Conservation (phyloP, 2,329 filamentous ascomycete genomes). For the Clarireedia monteithiana region DNA sequence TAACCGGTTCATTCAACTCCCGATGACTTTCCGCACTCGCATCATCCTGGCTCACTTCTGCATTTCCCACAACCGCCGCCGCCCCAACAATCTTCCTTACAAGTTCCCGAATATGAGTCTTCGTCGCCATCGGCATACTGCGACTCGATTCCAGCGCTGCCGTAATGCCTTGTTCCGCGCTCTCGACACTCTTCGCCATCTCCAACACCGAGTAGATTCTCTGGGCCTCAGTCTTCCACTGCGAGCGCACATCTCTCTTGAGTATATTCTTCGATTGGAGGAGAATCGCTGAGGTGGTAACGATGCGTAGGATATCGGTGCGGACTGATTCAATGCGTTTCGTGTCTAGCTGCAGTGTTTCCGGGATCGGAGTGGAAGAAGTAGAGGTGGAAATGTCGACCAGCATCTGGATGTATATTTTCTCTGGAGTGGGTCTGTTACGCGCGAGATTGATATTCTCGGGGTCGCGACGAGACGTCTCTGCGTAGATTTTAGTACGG, state of each 20-base stretch:
- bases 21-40: not conserved
- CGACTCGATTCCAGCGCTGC: slow-evolving; percentile 54
- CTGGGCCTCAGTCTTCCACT: slow-evolving; percentile 67
- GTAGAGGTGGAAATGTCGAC: slow-evolving; percentile 68
- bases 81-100: slow-evolving; percentile 45
- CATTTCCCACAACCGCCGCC: slow-evolving; percentile 13
- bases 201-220: slow-evolving; percentile 66
- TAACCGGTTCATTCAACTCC: slow-evolving; percentile 42
- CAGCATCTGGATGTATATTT: slow-evolving; percentile 69
- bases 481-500: slow-evolving; percentile 54
- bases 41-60: not conserved
- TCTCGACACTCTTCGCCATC: slow-evolving; percentile 40
- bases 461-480: slow-evolving; percentile 61
- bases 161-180: slow-evolving; percentile 50
- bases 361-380: slow-evolving; percentile 52
- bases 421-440: slow-evolving; percentile 57
- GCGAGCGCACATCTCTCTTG: slow-evolving; percentile 69
- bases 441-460: slow-evolving; percentile 55
- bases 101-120: slow-evolving; percentile 48
- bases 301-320: slow-evolving; percentile 52
- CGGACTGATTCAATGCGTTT: slow-evolving; percentile 54
- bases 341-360: slow-evolving; percentile 64
- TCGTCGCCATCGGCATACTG: slow-evolving; percentile 57
- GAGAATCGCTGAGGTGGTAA: slow-evolving; percentile 66
- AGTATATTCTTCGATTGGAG: slow-evolving; percentile 77